A percentile compares a stretch with the other conserved stretches of the same genome.
Conservation (phyloP, 1,139 yeast species). For the Yamadazyma siamensis region DNA sequence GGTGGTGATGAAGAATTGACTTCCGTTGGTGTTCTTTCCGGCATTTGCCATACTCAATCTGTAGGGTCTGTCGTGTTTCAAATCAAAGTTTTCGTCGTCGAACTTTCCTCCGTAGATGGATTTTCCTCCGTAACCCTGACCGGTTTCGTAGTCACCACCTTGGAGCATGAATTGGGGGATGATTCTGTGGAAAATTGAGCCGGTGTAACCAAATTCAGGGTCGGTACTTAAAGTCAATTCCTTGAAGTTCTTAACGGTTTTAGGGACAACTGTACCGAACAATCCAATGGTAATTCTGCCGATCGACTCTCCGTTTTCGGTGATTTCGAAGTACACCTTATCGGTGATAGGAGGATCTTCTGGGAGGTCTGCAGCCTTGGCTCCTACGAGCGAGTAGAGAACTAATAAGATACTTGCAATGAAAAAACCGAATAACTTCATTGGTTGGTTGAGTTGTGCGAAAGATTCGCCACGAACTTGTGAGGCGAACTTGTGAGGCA, state of each 20-base stretch:
- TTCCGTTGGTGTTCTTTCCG: constrained; percentile 60
- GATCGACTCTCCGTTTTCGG: constrained; percentile 69
- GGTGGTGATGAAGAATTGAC: constrained; percentile 66
- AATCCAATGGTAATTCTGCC: constrained; percentile 72
- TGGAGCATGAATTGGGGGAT: constrained; percentile 59
- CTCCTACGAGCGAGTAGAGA: constrained; percentile 16
- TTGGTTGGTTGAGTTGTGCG: constrained; percentile 11
- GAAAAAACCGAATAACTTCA: constrained; percentile 27
- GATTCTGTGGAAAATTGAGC: constrained; percentile 55
- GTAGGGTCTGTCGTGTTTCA: constrained; percentile 59
- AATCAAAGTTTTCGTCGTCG: constrained; percentile 52
- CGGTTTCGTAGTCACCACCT: constrained; percentile 61
- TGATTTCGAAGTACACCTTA: constrained; percentile 82
- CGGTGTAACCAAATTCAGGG: constrained; percentile 49
- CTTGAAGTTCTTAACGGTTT: constrained; percentile 56
- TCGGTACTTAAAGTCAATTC: constrained; percentile 60
- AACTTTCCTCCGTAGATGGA: constrained; percentile 58
- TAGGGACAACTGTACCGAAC: constrained; percentile 64
- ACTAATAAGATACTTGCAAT: constrained; percentile 16
- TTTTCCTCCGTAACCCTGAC: constrained; percentile 59
- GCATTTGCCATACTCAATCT: constrained; percentile 64
- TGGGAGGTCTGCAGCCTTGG: constrained; percentile 26
- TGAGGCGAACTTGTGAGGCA: neutral
- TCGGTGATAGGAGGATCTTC: constrained; percentile 61
- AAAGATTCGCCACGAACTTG: neutral